A percentile compares a stretch with the other conserved stretches of the same genome.
Conservation (phyloP, 2,329 filamentous ascomycete species). For the Rhinocladiella mackenziei region DNA sequence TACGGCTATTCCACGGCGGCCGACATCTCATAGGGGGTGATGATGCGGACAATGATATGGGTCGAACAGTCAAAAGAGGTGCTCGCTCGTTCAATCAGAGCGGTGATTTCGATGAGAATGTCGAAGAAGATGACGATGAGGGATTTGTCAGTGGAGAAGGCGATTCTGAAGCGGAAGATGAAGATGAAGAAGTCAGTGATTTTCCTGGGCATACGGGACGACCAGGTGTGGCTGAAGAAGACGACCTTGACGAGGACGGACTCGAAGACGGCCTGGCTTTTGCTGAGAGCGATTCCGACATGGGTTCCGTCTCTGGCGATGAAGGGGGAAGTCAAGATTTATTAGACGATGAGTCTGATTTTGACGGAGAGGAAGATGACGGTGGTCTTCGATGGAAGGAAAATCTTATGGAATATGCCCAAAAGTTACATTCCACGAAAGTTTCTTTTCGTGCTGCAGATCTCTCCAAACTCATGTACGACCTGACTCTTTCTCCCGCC, state of each 20-base stretch:
- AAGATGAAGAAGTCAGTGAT: constrained; percentile 35
- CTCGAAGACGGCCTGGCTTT: constrained; percentile 74
- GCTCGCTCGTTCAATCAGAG: constrained; percentile 50
- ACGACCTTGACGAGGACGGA: constrained; percentile 53
- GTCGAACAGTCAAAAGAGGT: constrained; percentile 52
- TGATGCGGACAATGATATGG: constrained; percentile 55
- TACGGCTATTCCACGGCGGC: constrained; percentile 80
- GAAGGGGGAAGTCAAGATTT: constrained; percentile 51
- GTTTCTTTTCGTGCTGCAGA: constrained; percentile 74
- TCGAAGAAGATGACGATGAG: constrained; percentile 57
- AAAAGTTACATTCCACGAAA: constrained; percentile 64
- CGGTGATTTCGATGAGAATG: constrained; percentile 46
- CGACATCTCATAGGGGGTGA: constrained; percentile 50
- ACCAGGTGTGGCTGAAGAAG: constrained; percentile 37
- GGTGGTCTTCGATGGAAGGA: constrained; percentile 80
- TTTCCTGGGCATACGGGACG: constrained; percentile 44
- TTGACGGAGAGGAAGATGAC: constrained; percentile 61
- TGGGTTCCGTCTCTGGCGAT: constrained; percentile 75
- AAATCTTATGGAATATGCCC: constrained; percentile 73
- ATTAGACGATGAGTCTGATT: constrained; percentile 54
- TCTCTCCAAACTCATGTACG: constrained; percentile 83
- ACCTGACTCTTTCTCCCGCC: constrained; percentile 68
- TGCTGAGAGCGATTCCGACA: constrained; percentile 93
- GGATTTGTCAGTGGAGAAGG: constrained; percentile 51
- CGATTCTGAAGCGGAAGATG: constrained; percentile 52